A percentile compares a stretch with the other conserved stretches of the same genome.
Evolutionary conservation across 306 rosid genomes (phyloP).

Genomic region (Medicago ruthenica): DNA sequence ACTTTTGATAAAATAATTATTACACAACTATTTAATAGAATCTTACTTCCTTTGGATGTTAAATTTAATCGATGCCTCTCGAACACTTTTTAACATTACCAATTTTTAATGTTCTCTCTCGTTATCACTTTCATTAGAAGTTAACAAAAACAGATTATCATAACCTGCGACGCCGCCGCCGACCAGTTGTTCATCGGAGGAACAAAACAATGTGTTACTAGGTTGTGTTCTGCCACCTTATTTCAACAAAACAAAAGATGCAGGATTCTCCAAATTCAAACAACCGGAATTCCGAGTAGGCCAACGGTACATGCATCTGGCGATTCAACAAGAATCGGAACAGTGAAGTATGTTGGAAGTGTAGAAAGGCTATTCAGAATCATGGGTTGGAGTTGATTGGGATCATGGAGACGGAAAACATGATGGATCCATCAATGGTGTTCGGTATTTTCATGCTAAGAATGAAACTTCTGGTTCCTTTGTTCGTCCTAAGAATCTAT

Average conservation of each 20-base stretch:
- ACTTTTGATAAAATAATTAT: no score
- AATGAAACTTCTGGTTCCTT: slow-evolving; percentile 73
- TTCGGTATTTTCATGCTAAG: slow-evolving; percentile 72
- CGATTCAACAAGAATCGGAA: slow-evolving; percentile 74
- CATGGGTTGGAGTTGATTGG: slow-evolving; percentile 96
- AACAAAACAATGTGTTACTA: no score
- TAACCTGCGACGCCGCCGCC: no score
- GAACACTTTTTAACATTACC: no score
- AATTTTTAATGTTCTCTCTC: no score
- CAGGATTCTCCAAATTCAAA: slow-evolving; percentile 48
- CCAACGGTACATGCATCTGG: slow-evolving; percentile 71
- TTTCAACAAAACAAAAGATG: slow-evolving; percentile 54
- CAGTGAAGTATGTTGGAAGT: slow-evolving; percentile 75
- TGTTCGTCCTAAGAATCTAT: slow-evolving; percentile 69
- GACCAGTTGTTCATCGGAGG: no score
- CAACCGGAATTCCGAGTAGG: slow-evolving; percentile 57
- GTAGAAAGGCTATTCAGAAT: slow-evolving; percentile 71
- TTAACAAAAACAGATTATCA: no score
- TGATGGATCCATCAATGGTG: slow-evolving; percentile 83
- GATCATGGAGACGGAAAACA: slow-evolving; percentile 80
- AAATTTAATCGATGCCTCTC: no score
- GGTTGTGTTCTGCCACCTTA: neutral
- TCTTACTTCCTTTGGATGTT: no score
- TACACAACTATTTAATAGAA: no score
- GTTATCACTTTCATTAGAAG: no score